Percentiles rank a stretch among this genome's conserved stretches.
phyloP scores from a whole-genome alignment of 305 asterid species.

The Ilex paraguariensis region DNA sequence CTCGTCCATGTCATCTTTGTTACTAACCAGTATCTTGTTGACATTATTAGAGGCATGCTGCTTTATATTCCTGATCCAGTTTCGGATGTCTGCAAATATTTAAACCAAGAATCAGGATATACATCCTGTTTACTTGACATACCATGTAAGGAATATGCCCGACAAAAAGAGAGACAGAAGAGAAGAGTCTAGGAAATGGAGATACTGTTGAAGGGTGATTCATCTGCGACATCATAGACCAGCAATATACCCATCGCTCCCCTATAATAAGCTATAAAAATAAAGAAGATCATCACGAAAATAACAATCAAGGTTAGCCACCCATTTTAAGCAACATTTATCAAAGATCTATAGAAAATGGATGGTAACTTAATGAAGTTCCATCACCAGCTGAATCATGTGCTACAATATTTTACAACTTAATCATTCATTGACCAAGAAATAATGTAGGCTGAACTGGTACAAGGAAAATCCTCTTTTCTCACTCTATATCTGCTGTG shows the following conservation, averaged over 20 bases:
- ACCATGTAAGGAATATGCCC: not conserved
- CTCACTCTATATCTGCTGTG: too few species aligned
- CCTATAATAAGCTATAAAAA: not conserved
- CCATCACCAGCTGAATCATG: too few species aligned
- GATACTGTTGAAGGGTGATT: not conserved
- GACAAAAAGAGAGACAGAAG: not conserved
- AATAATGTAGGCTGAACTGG: too few species aligned
- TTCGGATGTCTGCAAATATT: constrained; percentile 15
- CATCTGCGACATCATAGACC: not conserved
- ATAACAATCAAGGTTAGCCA: too few species aligned
- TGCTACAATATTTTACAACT: too few species aligned
- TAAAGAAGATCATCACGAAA: not conserved
- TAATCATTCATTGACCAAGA: too few species aligned
- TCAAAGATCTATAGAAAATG: too few species aligned
- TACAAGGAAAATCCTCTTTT: too few species aligned
- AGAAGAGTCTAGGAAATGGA: not conserved
- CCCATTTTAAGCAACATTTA: too few species aligned
- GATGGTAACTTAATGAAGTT: too few species aligned
- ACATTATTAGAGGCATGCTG: constrained; percentile 17
- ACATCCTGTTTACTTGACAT: not conserved
- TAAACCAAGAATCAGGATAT: too few species aligned
- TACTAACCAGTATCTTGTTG: constrained; percentile 16
- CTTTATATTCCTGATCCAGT: constrained; percentile 21
- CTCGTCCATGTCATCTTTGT: constrained; percentile 19
- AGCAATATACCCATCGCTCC: not conserved